Percentiles rank a stretch among this genome's conserved stretches.
phyloP scores from a whole-genome alignment of 73 alveolate genomes.

The Paraurostyla sp. region DNA sequence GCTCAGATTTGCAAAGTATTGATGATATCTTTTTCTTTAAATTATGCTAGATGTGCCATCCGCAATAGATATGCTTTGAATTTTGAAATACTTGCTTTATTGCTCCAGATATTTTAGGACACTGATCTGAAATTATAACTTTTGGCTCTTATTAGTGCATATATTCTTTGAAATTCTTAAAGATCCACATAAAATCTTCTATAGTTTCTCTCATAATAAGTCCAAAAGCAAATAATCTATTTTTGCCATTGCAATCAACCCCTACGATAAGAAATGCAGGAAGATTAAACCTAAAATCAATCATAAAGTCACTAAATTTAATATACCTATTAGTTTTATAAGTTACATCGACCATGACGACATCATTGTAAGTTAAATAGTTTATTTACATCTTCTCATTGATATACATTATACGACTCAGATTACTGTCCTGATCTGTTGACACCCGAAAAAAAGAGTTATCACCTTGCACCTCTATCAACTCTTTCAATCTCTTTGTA shows the following conservation, averaged over 20 bases:
- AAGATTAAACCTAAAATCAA: background rate
- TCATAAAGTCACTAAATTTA: background rate
- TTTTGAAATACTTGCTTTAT: background rate
- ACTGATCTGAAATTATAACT: conserved; percentile 10
- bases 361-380: conserved; percentile 1
- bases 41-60: conserved; percentile 35
- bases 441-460: background rate
- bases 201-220: background rate
- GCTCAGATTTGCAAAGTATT: background rate
- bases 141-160: background rate
- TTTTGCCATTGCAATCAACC: conserved; percentile 8
- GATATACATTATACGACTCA: background rate
- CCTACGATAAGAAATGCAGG: conserved; percentile 17
- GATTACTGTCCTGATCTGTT: background rate
- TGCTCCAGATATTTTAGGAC: background rate
- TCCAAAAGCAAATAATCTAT: conserved; percentile 40
- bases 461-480: background rate
- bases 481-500: conserved; percentile 16
- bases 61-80: background rate
- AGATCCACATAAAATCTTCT: conserved; percentile 14
- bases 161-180: background rate
- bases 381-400: background rate
- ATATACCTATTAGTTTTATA: conserved; percentile 11
- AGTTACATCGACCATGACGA: conserved; percentile 42
- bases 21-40: conserved; percentile 25